Percentiles rank a stretch among this genome's conserved stretches.
Conservation (phyloP, 2,329 filamentous ascomycete species). For the Diaporthe citriasiana region DNA sequence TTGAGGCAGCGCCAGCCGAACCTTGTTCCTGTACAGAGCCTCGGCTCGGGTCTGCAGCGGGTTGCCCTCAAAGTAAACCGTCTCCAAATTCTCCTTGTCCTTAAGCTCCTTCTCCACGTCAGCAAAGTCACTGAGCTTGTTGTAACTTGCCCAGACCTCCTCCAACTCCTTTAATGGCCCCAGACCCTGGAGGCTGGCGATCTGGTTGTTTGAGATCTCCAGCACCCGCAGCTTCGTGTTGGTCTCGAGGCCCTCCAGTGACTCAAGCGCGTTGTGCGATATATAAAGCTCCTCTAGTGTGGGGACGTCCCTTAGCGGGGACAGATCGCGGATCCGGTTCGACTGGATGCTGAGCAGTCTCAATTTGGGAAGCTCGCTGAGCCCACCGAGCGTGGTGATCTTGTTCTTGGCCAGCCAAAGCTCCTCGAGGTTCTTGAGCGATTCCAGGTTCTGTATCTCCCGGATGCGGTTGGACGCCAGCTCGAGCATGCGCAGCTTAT, state of each 20-base stretch:
- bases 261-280: constrained; percentile 90
- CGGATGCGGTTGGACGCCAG: constrained; percentile 93
- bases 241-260: constrained; percentile 79
- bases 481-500: constrained; percentile 85
- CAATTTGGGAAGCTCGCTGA: constrained; percentile 82
- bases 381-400: constrained; percentile 84
- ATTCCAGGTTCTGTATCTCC: constrained; percentile 87
- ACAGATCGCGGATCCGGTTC: constrained; percentile 86
- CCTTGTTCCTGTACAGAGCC: constrained; percentile 95
- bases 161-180: constrained; percentile 79
- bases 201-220: constrained; percentile 91
- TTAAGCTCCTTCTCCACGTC: constrained; percentile 84
- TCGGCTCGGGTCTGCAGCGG: constrained; percentile 84
- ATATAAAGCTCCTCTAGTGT: constrained; percentile 94
- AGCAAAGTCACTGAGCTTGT: constrained; percentile 81
- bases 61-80: constrained; percentile 97
- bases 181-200: constrained; percentile 81
- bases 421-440: constrained; percentile 83
- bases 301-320: constrained; percentile 79
- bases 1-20: constrained; percentile 87
- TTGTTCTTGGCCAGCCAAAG: constrained; percentile 98
- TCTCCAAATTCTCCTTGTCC: constrained; percentile 84
- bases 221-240: constrained; percentile 80
- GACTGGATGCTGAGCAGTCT: constrained; percentile 94
- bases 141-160: constrained; percentile 96